Evolutionary conservation across 139 green algal genomes (phyloP), one percentile per base, ranked within the genome.

Genomic region (Chlorella sp.): DNA sequence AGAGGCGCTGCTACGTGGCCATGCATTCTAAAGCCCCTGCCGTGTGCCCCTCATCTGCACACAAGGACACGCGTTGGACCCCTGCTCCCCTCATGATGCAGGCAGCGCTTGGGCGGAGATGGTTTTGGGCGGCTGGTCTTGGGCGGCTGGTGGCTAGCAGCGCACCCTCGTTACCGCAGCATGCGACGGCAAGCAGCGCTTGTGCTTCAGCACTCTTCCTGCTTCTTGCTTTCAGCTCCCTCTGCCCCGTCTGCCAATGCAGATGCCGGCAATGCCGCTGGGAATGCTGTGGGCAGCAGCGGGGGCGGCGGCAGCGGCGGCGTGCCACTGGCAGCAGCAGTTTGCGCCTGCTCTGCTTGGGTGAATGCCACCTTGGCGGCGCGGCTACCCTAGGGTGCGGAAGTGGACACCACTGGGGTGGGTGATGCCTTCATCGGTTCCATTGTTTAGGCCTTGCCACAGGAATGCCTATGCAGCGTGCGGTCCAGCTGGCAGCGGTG

Each of bases 351-450:
- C 21, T 36, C 16, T 3, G 86, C 86, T 4, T 7, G n/a, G 15
- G 80, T 87, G 15, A 84, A 36, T 22, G 69, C 77, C 32, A 18
- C 39, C 0, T 66, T 76, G 16, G 71, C 88, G 24, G 81, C 81
- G 4, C 69, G 2, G 36, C 77, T 77, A 37, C 66, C 94, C 30
- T 91, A 85, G 4, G 91, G 91, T 3, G 93, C 92, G 4, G 92
- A 99, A 3, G 91, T 96, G 37, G 97, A 99, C 91, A 99, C 97
- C 16, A 99, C 97, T 5, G 97, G 98, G 1, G 98, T 98, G 2
- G 98, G 98, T 0, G 98, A 99, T 91, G 92, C 97, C 4, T 99
- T 99, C 93, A 98, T 98, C 61, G 98, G 96, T 0, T 92, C 90
- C 36, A 81, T 98, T 3, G 48, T 99, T 73, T 99, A 99, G 93